Conservation (phyloP, 1,139 yeast genomes). For the Hansenula anomala region DNA sequence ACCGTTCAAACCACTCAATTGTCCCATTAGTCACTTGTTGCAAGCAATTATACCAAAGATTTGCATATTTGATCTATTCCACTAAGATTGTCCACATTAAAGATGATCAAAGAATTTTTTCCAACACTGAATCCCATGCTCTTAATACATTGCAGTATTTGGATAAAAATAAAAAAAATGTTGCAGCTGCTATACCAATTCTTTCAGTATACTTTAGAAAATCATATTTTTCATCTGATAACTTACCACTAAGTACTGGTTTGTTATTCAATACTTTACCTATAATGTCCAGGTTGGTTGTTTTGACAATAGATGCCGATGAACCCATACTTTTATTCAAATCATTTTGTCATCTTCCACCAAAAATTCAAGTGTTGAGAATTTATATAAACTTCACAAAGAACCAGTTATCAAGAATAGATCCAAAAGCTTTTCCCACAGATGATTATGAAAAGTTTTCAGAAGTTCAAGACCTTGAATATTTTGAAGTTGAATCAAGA, state of each 20-base stretch:
- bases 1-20: slow-evolving; percentile 2
- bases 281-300: neutral
- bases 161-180: neutral
- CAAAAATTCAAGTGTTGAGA: neutral
- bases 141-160: neutral
- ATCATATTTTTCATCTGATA: no score
- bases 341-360: neutral
- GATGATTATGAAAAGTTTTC: neutral
- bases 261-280: neutral
- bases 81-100: slow-evolving; percentile 7
- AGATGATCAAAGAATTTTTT: slow-evolving; percentile 1
- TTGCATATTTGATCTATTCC: slow-evolving; percentile 7
- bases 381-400: neutral
- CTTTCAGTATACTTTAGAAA: no score
- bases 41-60: slow-evolving; percentile 4
- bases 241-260: neutral
- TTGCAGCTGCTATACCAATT: no score
- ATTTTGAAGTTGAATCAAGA: neutral
- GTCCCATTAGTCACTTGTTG: slow-evolving; percentile 7
- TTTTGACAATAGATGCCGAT: slow-evolving; percentile 1
- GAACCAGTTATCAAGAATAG: neutral
- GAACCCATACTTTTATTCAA: neutral
- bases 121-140: neutral
- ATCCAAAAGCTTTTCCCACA: neutral
- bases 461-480: neutral